Evolutionary conservation across 116 monocot genomes (phyloP).

Genomic region (Papilionanthe hybrid): DNA sequence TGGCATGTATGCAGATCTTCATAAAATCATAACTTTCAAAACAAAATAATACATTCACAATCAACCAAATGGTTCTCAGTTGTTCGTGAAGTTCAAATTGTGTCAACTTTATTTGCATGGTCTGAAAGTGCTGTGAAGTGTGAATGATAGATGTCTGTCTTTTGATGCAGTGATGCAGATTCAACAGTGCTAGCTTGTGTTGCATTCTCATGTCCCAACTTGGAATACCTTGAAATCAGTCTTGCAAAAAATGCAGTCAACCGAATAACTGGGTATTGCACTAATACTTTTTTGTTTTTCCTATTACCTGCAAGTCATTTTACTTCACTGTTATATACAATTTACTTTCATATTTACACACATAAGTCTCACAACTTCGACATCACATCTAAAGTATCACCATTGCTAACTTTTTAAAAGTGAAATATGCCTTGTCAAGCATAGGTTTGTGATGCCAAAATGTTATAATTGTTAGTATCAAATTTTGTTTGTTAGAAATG

Average conservation of each 20-base stretch:
- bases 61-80: neutral
- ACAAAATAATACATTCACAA: neutral
- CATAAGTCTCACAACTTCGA: too few species aligned
- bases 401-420: too few species aligned
- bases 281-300: neutral
- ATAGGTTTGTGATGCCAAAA: too few species aligned
- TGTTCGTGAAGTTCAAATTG: neutral
- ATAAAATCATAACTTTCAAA: neutral
- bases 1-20: too few species aligned
- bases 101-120: neutral
- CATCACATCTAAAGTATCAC: too few species aligned
- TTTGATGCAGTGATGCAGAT: constrained; percentile 77
- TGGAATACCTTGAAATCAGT: constrained; percentile 72
- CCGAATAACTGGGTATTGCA: constrained; percentile 65
- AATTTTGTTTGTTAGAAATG: too few species aligned
- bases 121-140: neutral
- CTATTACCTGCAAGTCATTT: neutral
- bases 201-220: constrained; percentile 83
- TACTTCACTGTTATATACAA: neutral
- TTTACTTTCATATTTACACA: too few species aligned
- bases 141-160: neutral
- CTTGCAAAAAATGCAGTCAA: constrained; percentile 50
- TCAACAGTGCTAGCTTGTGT: constrained; percentile 76
- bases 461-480: too few species aligned
- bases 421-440: too few species aligned